These are phyloP conservation scores for Nigrospora osmanthi DNA, from an alignment of 2,329 filamentous ascomycete genomes.

Conservation along the genomic window DNA sequence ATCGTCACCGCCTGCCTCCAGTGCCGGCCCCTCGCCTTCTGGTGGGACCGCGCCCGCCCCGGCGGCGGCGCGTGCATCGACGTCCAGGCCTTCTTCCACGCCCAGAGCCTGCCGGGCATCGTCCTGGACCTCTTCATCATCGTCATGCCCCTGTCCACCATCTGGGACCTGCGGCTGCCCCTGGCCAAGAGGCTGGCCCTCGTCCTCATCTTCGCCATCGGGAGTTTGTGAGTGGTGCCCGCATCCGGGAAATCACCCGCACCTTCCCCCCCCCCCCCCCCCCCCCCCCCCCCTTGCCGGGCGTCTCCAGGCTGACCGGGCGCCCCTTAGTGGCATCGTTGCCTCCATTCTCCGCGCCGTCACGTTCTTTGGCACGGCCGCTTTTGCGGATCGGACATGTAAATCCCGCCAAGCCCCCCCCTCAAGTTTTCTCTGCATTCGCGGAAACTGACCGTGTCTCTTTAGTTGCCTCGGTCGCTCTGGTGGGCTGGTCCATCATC, in stretches of 20 bases:
- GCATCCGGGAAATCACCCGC: too few relatives aligned
- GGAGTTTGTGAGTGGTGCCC: slow-evolving; percentile 14
- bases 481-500: slow-evolving; percentile 15
- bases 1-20: slow-evolving; percentile 13
- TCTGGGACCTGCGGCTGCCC: slow-evolving; percentile 17
- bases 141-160: slow-evolving; percentile 14
- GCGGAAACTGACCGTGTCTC: not conserved
- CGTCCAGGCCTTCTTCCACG: slow-evolving; percentile 16
- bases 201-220: slow-evolving; percentile 16
- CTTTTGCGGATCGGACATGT: slow-evolving; percentile 12
- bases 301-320: not conserved
- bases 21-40: slow-evolving; percentile 12
- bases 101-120: slow-evolving; percentile 13
- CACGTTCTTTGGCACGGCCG: slow-evolving; percentile 10
- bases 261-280: too few relatives aligned
- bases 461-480: slow-evolving; percentile 10
- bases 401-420: not conserved
- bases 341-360: slow-evolving; percentile 11
- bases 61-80: slow-evolving; percentile 12
- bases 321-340: slow-evolving; percentile 10
- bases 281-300: too few relatives aligned
- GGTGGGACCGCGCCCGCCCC: slow-evolving; percentile 9
- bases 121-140: slow-evolving; percentile 18
- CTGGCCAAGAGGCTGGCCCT: slow-evolving; percentile 15
- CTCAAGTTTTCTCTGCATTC: too few relatives aligned